Percentiles rank a stretch among this genome's conserved stretches.
Evolutionary conservation across 2,329 filamentous ascomycete species (phyloP).

Genomic region (Xylogone sp.): DNA sequence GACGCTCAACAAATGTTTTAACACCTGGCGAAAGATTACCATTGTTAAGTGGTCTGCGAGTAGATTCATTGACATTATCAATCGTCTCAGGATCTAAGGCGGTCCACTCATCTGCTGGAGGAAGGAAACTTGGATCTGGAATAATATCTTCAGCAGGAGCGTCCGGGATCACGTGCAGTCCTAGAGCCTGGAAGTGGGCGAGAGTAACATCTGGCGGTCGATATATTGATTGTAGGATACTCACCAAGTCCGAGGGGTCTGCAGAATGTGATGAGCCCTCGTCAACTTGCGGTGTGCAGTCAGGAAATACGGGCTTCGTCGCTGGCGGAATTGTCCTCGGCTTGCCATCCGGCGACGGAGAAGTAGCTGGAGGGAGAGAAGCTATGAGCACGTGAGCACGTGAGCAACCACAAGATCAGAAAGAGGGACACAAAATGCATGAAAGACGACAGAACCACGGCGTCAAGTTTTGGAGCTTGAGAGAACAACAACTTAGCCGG

Average conservation of each 20-base stretch:
- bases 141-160: slow-evolving; percentile 45
- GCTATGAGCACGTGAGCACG: slow-evolving; percentile 4
- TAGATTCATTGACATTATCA: slow-evolving; percentile 41
- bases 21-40: slow-evolving; percentile 53
- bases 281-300: slow-evolving; percentile 30
- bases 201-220: slow-evolving; percentile 46
- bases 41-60: slow-evolving; percentile 46
- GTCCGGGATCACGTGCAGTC: slow-evolving; percentile 51
- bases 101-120: slow-evolving; percentile 49
- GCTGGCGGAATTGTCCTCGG: slow-evolving; percentile 19
- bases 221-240: slow-evolving; percentile 49
- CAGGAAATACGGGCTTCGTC: slow-evolving; percentile 22
- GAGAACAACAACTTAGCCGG: not conserved
- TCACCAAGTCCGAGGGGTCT: slow-evolving; percentile 37
- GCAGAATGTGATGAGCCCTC: slow-evolving; percentile 14
- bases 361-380: slow-evolving; percentile 13
- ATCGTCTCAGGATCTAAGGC: slow-evolving; percentile 18
- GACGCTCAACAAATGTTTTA: slow-evolving; percentile 54
- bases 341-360: slow-evolving; percentile 12
- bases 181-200: slow-evolving; percentile 53
- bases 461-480: not conserved
- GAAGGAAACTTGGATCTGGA: slow-evolving; percentile 49
- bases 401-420: not conserved
- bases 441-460: not conserved
- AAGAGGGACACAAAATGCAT: not conserved